Percentiles rank a stretch among this genome's conserved stretches.
phyloP scores from a whole-genome alignment of 2,329 filamentous ascomycete genomes.

The Blastomyces parvus region DNA sequence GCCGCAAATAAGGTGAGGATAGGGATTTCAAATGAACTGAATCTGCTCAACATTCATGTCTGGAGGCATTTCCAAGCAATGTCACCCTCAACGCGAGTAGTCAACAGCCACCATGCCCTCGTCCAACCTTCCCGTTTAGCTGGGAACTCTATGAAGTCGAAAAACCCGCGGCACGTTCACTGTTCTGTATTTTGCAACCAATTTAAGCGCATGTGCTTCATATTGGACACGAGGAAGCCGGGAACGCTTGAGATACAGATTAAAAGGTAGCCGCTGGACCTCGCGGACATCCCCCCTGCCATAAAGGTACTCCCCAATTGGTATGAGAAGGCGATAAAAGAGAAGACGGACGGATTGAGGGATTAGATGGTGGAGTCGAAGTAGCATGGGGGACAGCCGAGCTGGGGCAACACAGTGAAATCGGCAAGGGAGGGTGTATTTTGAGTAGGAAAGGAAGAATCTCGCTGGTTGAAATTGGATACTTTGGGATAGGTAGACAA shows the following conservation, averaged over 20 bases:
- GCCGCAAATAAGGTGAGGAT: conserved; percentile 11
- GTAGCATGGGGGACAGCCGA: conserved; percentile 3
- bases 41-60: conserved; percentile 9
- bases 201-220: neutral
- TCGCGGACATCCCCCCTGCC: conserved; percentile 2
- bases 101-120: neutral
- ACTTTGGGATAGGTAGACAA: no score
- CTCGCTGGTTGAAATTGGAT: no score
- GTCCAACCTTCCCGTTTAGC: conserved; percentile 6
- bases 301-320: conserved; percentile 8
- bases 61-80: conserved; percentile 10
- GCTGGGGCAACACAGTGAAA: conserved; percentile 1
- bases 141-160: conserved; percentile 9
- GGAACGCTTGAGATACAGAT: conserved; percentile 11
- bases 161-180: conserved; percentile 10
- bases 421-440: neutral
- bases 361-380: conserved; percentile 11
- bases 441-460: no score
- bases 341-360: conserved; percentile 8
- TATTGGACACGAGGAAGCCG: neutral
- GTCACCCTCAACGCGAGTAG: conserved; percentile 8
- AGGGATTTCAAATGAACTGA: conserved; percentile 10
- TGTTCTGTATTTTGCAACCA: neutral
- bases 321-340: conserved; percentile 10
- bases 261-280: conserved; percentile 11